These are phyloP conservation scores for Ampelocalamus luodianensis DNA, from an alignment of 176 grass and related monocot species.

Conservation along the genomic window DNA sequence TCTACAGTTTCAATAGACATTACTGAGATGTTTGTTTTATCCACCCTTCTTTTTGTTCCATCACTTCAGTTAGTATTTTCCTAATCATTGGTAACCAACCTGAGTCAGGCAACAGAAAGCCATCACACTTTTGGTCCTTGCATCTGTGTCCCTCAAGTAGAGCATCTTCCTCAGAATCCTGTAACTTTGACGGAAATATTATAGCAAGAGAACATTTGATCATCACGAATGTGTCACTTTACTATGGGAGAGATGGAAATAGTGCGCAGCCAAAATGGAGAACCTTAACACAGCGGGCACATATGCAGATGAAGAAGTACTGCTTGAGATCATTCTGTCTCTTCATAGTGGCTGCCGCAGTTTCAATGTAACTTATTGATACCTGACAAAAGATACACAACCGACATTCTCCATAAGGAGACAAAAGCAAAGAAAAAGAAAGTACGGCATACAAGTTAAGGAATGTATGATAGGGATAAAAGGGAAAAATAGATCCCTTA, in stretches of 20 bases:
- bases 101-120: slow-evolving; percentile 59
- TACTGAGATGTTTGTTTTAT: slow-evolving; percentile 9
- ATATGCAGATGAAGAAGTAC: slow-evolving; percentile 87
- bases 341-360: slow-evolving; percentile 71
- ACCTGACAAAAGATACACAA: slow-evolving; percentile 55
- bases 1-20: background rate
- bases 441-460: slow-evolving; percentile 30
- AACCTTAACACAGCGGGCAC: slow-evolving; percentile 78
- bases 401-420: slow-evolving; percentile 30
- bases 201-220: slow-evolving; percentile 1
- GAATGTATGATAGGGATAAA: slow-evolving; percentile 25
- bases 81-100: slow-evolving; percentile 45
- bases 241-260: slow-evolving; percentile 20
- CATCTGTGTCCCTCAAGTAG: slow-evolving; percentile 80
- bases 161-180: slow-evolving; percentile 64
- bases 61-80: slow-evolving; percentile 17
- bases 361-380: slow-evolving; percentile 96
- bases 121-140: slow-evolving; percentile 68
- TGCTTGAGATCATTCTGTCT: slow-evolving; percentile 79
- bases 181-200: slow-evolving; percentile 34
- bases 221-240: slow-evolving; percentile 6
- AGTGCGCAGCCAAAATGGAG: slow-evolving; percentile 26
- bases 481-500: slow-evolving; percentile 38
- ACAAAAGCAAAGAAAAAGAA: slow-evolving; percentile 30
- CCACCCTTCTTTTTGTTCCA: background rate